These are phyloP conservation scores for Plasmodium billcollinsi DNA, from an alignment of 169 alveolate genomes.

Conservation along the genomic window DNA sequence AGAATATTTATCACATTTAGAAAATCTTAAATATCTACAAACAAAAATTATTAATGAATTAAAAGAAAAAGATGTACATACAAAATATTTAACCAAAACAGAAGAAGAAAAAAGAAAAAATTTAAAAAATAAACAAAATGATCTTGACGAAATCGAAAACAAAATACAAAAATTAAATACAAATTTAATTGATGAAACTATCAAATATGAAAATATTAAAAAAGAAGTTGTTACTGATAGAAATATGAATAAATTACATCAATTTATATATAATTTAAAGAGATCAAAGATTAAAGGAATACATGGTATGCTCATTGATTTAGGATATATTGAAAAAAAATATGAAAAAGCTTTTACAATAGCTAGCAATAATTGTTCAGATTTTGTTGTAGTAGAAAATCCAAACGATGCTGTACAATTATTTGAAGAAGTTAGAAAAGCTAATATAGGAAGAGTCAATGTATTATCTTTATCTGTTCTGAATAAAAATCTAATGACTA, in stretches of 20 bases:
- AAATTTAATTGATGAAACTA: slow-evolving; percentile 37
- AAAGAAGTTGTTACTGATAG: slow-evolving; percentile 69
- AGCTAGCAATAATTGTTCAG: slow-evolving; percentile 90
- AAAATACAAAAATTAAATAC: slow-evolving; percentile 25
- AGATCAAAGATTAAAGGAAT: slow-evolving; percentile 85
- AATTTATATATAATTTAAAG: slow-evolving; percentile 77
- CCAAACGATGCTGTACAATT: slow-evolving; percentile 92
- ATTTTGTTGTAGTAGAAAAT: slow-evolving; percentile 92
- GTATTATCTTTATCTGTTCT: slow-evolving; percentile 88
- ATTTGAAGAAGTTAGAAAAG: slow-evolving; percentile 90
- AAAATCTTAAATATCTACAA: slow-evolving; percentile 35
- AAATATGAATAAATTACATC: slow-evolving; percentile 73
- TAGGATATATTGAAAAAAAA: slow-evolving; percentile 90
- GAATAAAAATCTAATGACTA: slow-evolving; percentile 77
- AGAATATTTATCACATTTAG: slow-evolving; percentile 33
- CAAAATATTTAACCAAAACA: slow-evolving; percentile 32
- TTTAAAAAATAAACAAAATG: slow-evolving; percentile 9
- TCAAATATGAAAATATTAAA: slow-evolving; percentile 79
- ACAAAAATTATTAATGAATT: slow-evolving; percentile 64
- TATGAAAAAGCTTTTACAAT: slow-evolving; percentile 93
- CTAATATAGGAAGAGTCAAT: slow-evolving; percentile 91
- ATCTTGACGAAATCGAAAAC: slow-evolving; percentile 43
- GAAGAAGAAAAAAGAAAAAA: slow-evolving; percentile 33
- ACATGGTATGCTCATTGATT: slow-evolving; percentile 95
- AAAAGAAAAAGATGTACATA: slow-evolving; percentile 44